phyloP scores from a whole-genome alignment of 108 stramenopile genomes.

The Hondaea fermentalgiana region DNA sequence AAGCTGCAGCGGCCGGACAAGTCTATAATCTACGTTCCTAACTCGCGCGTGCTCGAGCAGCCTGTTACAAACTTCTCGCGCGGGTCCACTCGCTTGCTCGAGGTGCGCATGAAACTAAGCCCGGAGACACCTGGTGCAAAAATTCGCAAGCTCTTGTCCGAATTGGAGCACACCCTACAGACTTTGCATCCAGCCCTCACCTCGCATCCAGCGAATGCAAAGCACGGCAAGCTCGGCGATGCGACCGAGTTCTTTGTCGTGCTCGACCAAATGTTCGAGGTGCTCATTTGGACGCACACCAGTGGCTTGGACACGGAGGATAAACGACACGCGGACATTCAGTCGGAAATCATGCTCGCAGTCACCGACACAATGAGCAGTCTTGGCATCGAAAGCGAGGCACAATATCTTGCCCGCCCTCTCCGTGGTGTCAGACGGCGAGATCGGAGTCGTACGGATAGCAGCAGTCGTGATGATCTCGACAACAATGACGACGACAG shows the following conservation, averaged over 20 bases:
- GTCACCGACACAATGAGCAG: neutral
- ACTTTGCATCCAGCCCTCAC: neutral
- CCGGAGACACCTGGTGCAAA: neutral
- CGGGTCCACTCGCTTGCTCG: neutral
- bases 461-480: no score
- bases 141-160: neutral
- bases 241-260: neutral
- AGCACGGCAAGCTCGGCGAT: neutral
- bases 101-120: conserved; percentile 3
- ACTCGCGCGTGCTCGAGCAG: neutral
- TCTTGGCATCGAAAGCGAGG: neutral
- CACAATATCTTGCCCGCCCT: neutral
- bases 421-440: no score
- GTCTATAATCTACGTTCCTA: neutral
- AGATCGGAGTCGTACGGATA: no score
- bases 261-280: conserved; percentile 6
- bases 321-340: neutral
- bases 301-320: neutral
- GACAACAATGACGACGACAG: neutral
- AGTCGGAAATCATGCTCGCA: conserved; percentile 4
- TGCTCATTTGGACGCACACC: neutral
- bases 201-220: neutral
- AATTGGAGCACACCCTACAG: neutral
- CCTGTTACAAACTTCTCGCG: conserved; percentile 10
- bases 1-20: neutral